phyloP scores from a whole-genome alignment of 176 grass and related monocot genomes.

The Eragrostis nindensis region DNA sequence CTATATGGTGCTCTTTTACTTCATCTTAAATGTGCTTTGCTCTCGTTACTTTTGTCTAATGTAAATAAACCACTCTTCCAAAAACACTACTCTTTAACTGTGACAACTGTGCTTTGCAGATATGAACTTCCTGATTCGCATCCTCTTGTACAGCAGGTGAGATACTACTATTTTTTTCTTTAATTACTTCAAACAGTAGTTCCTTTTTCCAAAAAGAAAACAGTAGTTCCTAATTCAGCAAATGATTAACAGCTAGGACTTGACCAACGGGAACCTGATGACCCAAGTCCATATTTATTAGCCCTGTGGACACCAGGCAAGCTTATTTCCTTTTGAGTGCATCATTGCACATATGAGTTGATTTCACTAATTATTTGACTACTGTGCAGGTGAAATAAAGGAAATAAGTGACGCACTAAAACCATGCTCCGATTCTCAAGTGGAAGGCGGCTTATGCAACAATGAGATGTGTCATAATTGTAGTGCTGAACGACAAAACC shows the following conservation, averaged over 20 bases:
- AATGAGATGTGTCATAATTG: constrained; percentile 53
- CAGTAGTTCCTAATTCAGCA: constrained; percentile 39
- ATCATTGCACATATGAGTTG: constrained; percentile 7
- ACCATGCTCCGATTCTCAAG: constrained; percentile 48
- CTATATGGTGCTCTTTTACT: background rate
- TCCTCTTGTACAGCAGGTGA: constrained; percentile 69
- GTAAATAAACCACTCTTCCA: constrained; percentile 4
- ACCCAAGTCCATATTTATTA: constrained; percentile 88
- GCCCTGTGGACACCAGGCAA: constrained; percentile 76
- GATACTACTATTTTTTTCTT: constrained; percentile 32
- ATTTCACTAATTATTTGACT: constrained; percentile 29
- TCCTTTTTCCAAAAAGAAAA: too few species aligned
- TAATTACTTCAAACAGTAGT: constrained; percentile 34
- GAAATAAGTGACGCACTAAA: constrained; percentile 50
- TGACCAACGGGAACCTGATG: constrained; percentile 71
- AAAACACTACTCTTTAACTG: constrained; percentile 29
- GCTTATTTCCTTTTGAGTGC: constrained; percentile 31
- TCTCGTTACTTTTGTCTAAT: constrained; percentile 1
- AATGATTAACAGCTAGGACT: constrained; percentile 73
- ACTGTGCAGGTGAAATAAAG: constrained; percentile 62
- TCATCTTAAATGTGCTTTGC: constrained; percentile 23
- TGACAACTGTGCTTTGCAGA: constrained; percentile 54
- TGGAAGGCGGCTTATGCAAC: constrained; percentile 54
- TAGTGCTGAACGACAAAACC: constrained; percentile 52
- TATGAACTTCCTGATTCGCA: constrained; percentile 96